Conservation (phyloP, 2,329 filamentous ascomycete genomes). For the Aureobasidium uvarum region DNA sequence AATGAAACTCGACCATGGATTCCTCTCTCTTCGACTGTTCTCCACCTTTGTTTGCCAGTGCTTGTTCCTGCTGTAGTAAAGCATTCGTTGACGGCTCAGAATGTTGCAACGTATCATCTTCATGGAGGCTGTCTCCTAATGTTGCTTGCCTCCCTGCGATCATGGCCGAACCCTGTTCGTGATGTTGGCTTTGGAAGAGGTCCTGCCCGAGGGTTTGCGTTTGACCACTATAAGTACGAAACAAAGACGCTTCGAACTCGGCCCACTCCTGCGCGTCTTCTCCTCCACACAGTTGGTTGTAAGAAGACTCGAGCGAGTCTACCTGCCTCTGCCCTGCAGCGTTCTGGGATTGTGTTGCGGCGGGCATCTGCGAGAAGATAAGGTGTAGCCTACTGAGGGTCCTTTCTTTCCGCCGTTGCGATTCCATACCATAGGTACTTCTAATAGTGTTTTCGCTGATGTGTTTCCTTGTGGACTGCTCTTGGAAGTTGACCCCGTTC, state of each 20-base stretch:
- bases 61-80: not conserved
- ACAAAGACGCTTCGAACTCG: slow-evolving; percentile 9
- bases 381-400: slow-evolving; percentile 4
- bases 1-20: slow-evolving; percentile 3
- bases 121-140: not conserved
- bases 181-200: not conserved
- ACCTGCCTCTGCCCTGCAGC: not conserved
- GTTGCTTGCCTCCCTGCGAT: not conserved
- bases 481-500: not conserved
- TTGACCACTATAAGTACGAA: not conserved
- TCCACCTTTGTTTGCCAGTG: not conserved
- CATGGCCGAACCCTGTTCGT: not conserved
- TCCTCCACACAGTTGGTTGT: slow-evolving; percentile 19
- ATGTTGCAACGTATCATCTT: not conserved
- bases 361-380: slow-evolving; percentile 14
- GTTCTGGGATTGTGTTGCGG: not conserved
- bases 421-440: not conserved
- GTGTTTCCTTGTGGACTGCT: not conserved
- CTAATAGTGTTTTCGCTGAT: no score
- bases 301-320: slow-evolving; percentile 5
- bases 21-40: slow-evolving; percentile 1
- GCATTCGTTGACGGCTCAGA: not conserved
- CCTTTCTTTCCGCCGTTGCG: not conserved
- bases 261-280: slow-evolving; percentile 15
- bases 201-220: not conserved